Percentiles rank a stretch among this genome's conserved stretches.
Evolutionary conservation across 257 asterid genomes (phyloP).

Genomic region (Oldenlandia corymbosa): DNA sequence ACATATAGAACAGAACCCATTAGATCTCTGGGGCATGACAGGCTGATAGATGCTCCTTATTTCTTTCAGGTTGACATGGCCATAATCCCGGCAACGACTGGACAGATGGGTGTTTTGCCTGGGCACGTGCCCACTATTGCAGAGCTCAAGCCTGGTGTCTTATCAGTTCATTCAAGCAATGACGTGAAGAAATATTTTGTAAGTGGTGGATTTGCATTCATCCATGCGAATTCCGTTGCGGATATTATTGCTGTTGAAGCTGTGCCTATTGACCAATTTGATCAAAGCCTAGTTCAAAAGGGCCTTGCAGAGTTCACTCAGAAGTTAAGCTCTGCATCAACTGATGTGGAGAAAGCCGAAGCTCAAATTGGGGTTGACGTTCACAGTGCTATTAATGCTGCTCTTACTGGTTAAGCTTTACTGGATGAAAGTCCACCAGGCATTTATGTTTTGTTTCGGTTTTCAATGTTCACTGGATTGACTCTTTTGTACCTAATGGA

Average conservation of each 20-base stretch:
- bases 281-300: conserved; percentile 57
- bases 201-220: conserved; percentile 73
- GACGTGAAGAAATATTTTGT: conserved; percentile 62
- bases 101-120: conserved; percentile 94
- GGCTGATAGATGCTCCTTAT: background rate
- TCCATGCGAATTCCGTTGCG: conserved; percentile 69
- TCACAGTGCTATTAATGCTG: conserved; percentile 82
- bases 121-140: conserved; percentile 88
- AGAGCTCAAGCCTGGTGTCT: conserved; percentile 69
- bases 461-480: conserved; percentile 11
- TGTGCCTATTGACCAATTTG: conserved; percentile 59
- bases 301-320: conserved; percentile 69
- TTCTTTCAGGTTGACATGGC: conserved; percentile 82
- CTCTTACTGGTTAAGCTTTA: conserved; percentile 52
- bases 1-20: no score
- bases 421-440: background rate
- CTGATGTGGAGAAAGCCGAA: conserved; percentile 80
- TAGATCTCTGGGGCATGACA: background rate
- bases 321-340: conserved; percentile 64
- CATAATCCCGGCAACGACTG: conserved; percentile 71
- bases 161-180: conserved; percentile 75
- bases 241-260: conserved; percentile 77
- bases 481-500: conserved; percentile 9
- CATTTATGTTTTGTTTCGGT: background rate
- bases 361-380: conserved; percentile 82